phyloP scores from a whole-genome alignment of 352 stramenopile genomes.

The Phytophthora pseudosyringae region DNA sequence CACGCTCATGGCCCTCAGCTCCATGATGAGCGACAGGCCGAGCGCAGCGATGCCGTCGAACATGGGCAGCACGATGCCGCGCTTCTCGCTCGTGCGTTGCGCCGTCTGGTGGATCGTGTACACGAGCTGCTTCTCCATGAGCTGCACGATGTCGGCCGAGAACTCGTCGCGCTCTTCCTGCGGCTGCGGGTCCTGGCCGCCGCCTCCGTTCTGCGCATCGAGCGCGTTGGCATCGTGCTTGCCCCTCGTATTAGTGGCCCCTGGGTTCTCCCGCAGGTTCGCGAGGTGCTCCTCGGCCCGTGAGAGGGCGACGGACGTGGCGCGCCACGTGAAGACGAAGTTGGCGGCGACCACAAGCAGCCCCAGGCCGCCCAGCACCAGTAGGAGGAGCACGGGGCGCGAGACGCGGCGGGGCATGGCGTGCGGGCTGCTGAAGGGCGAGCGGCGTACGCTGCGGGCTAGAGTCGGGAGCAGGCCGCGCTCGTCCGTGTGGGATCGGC shows the following conservation, averaged over 20 bases:
- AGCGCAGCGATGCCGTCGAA: constrained; percentile 58
- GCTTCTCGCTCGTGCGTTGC: constrained; percentile 38
- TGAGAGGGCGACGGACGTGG: constrained; percentile 18
- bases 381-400: constrained; percentile 22
- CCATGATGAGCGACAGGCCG: constrained; percentile 64
- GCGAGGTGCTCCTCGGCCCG: constrained; percentile 25
- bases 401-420: constrained; percentile 23
- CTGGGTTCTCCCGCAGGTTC: constrained; percentile 11
- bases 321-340: constrained; percentile 39
- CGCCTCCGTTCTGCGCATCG: constrained; percentile 4
- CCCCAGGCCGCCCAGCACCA: constrained; percentile 26
- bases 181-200: constrained; percentile 9
- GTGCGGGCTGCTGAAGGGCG: constrained; percentile 33
- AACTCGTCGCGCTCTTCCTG: constrained; percentile 16
- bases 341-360: constrained; percentile 37
- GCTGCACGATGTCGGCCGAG: constrained; percentile 22
- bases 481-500: constrained; percentile 28
- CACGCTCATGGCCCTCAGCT: constrained; percentile 54
- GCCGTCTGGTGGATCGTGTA: constrained; percentile 39
- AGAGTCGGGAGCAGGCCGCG: constrained; percentile 29
- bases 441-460: constrained; percentile 23
- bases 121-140: constrained; percentile 43
- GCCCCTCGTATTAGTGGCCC: background rate
- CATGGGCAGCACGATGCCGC: constrained; percentile 67
- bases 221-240: background rate